phyloP scores from a whole-genome alignment of 805 yeast species.

The Cyberlindnera euphorbiiphila region DNA sequence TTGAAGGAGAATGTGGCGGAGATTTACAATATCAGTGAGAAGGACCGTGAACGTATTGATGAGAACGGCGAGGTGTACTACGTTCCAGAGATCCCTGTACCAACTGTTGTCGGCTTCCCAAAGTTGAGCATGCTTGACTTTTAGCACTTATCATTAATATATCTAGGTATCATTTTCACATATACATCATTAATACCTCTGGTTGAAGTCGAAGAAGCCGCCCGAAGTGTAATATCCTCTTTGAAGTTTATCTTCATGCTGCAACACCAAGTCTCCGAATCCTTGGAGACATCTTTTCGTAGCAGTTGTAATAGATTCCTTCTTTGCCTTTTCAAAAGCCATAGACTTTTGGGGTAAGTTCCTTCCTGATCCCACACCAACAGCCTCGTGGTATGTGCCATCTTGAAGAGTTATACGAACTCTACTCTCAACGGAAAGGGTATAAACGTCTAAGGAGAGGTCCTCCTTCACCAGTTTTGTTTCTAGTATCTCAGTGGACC shows the following conservation, averaged over 20 bases:
- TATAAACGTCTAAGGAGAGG: constrained; percentile 13
- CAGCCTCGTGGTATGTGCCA: constrained; percentile 77
- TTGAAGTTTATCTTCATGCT: constrained; percentile 32
- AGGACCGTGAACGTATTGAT: constrained; percentile 83
- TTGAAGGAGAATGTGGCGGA: constrained; percentile 64
- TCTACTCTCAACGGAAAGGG: constrained; percentile 34
- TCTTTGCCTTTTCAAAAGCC: constrained; percentile 77
- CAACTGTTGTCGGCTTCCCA: constrained; percentile 62
- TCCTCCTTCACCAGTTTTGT: constrained; percentile 18
- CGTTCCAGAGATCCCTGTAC: constrained; percentile 72
- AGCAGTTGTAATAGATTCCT: constrained; percentile 84
- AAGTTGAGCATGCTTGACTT: constrained; percentile 55
- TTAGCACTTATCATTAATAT: constrained; percentile 22
- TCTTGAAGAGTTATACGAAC: constrained; percentile 72
- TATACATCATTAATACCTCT: background rate
- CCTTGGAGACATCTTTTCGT: constrained; percentile 73
- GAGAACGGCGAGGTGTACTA: constrained; percentile 83
- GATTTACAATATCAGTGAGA: constrained; percentile 76
- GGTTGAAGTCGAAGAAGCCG: constrained; percentile 27
- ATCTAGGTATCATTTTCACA: background rate
- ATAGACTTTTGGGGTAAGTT: constrained; percentile 58
- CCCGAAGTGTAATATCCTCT: constrained; percentile 32
- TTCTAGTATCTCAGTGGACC: constrained; percentile 43
- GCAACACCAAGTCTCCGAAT: constrained; percentile 60
- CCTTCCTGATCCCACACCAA: constrained; percentile 71